Evolutionary conservation across 345 rosid species (phyloP), one percentile per base, ranked within the genome.

Genomic region (Populus ilicifolia): DNA sequence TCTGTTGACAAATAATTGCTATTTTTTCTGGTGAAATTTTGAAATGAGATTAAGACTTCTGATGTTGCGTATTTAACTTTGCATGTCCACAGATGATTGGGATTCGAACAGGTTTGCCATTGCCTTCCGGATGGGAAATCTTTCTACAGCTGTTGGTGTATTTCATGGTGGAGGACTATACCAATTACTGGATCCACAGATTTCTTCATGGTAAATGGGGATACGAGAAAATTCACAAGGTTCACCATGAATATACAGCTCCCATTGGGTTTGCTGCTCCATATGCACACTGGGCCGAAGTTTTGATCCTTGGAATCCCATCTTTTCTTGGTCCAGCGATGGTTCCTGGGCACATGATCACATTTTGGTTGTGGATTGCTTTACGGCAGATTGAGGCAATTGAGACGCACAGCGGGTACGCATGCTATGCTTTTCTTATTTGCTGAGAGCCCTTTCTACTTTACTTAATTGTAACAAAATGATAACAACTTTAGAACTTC

Each of bases 361-460:
- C 99, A 27, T 90, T 95, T 78, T 95, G 98, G 97, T 75, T 89
- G 52, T 93, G 99, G 98, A 90, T 96, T 41, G 94, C 87, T 86
- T 84, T 92, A 77, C 86, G 99, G 82, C 97, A 93, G 86, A 77
- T 92, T 41, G 98, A 96, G 83, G 97, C 99, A 1, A 90, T 95
- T 59, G 98, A 93, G 78, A 92, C 99, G 39, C 99, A 95, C 87
- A 90, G 99, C 64, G 99, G 99, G 99, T 95, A 90, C 70, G 91
- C 87, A 77, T 81, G 79, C 88, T 62, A 10, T 30, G 5, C 72
- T 69, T 71, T 78, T 52, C 39, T 48, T 50, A 54, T 66, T 79
- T 77, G 63, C 46, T 80, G 36, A 54, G 33, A 73, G 13, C 52
- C 54, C 68, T 82, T 82, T 75, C 70, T 83, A 73, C 85, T 83